Conservation (phyloP, 2,329 filamentous ascomycete species). For the Westerdykella aurantiaca region DNA sequence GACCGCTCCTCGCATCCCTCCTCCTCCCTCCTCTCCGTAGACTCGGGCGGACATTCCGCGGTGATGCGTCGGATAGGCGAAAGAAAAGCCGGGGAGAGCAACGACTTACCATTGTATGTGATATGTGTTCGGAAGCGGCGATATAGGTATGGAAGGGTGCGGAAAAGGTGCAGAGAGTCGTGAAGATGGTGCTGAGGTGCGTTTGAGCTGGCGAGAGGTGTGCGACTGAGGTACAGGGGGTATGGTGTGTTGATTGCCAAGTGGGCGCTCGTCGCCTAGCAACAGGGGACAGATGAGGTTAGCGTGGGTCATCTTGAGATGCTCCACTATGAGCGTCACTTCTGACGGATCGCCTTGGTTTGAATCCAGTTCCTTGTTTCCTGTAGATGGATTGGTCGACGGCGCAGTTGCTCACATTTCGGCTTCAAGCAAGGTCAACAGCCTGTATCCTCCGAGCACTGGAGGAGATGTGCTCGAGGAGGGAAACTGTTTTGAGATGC, state of each 20-base stretch:
- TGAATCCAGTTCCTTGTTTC: too few species aligned
- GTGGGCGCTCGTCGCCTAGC: not conserved
- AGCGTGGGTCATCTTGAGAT: not conserved
- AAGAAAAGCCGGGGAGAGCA: not conserved
- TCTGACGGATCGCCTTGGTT: too few species aligned
- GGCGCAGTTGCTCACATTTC: too few species aligned
- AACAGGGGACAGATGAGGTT: not conserved
- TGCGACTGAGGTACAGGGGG: not conserved
- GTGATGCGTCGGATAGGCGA: not conserved
- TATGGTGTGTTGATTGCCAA: not conserved
- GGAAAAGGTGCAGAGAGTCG: not conserved
- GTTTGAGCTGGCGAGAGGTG: not conserved
- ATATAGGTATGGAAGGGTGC: not conserved
- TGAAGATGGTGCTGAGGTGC: not conserved
- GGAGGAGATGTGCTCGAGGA: too few species aligned
- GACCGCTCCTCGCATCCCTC: too few species aligned
- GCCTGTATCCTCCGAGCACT: too few species aligned
- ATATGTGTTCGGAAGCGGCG: not conserved
- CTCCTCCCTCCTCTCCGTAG: too few species aligned
- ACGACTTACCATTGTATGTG: constrained; percentile 8
- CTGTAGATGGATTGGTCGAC: too few species aligned
- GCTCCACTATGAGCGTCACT: too few species aligned
- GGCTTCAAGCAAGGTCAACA: too few species aligned
- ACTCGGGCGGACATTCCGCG: too few species aligned
- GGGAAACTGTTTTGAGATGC: too few species aligned